These are phyloP conservation scores for Lodderomyces beijingensis DNA, from an alignment of 1,139 yeast species.

Conservation along the genomic window DNA sequence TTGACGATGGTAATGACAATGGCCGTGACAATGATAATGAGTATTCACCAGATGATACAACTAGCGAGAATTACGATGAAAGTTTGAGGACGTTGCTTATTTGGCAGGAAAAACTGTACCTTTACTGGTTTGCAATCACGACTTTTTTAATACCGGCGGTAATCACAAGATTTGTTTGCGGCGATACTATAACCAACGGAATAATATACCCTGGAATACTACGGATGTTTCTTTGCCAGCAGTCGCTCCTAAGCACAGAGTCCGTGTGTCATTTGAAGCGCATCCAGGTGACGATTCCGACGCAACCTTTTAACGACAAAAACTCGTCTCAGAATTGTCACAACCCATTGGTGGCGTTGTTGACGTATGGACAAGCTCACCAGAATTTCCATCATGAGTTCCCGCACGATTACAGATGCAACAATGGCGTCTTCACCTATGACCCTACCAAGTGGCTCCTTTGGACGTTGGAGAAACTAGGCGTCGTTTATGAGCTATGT, in stretches of 20 bases:
- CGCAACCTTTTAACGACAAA: slow-evolving; percentile 61
- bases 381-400: slow-evolving; percentile 75
- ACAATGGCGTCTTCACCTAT: slow-evolving; percentile 44
- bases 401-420: slow-evolving; percentile 61
- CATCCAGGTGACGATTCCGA: slow-evolving; percentile 40
- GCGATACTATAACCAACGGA: slow-evolving; percentile 51
- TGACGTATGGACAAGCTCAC: slow-evolving; percentile 61
- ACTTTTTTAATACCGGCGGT: slow-evolving; percentile 48
- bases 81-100: slow-evolving; percentile 28
- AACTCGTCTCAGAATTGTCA: slow-evolving; percentile 48
- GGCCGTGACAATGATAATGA: slow-evolving; percentile 13
- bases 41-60: slow-evolving; percentile 13
- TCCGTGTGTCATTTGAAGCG: slow-evolving; percentile 54
- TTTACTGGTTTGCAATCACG: slow-evolving; percentile 38
- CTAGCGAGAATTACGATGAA: slow-evolving; percentile 14
- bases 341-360: slow-evolving; percentile 48
- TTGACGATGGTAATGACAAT: slow-evolving; percentile 14
- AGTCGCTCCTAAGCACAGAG: slow-evolving; percentile 51
- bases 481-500: slow-evolving; percentile 38
- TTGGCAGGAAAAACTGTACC: slow-evolving; percentile 58
- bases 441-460: slow-evolving; percentile 70
- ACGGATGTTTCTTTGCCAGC: slow-evolving; percentile 55
- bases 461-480: slow-evolving; percentile 33
- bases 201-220: slow-evolving; percentile 59
- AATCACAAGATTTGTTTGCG: slow-evolving; percentile 33